Base-by-base conservation (phyloP, 495 filamentous ascomycete species). In the Apodospora peruviana region DNA sequence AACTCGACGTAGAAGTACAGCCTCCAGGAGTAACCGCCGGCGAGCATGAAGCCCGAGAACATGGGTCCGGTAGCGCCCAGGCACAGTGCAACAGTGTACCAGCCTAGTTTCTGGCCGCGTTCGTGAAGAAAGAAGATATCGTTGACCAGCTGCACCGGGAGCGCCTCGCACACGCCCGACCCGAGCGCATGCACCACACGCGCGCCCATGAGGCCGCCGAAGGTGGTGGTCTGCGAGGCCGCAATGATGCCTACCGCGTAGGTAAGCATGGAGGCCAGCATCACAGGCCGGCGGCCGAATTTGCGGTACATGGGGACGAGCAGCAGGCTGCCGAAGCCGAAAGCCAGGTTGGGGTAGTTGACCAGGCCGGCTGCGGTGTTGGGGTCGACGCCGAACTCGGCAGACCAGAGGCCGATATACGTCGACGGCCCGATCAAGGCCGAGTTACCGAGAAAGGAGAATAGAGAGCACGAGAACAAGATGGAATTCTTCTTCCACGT, bases 111-210 rank as follows among this genome's bases (percentile, higher is more conserved):
- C 34, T 77, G 76, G 20, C 82, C 82, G 38, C 83, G 70, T 53
- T 85, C 81, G 56, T 86, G 80, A 1, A 85, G 61, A 65, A 85
- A 85, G 61, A 82, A 80, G 45, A 83, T 78, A 49, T 85, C 82
- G 11, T 80, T 74, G 47, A 85, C 85, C 19, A 86, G 71, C 46
- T 81, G 74, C 0, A 81, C 80, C 40, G 79, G 76, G 3, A 84
- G 67, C 1, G 80, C 83, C 64, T 85, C 73, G 23, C 71, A 69
- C 11, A 75, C 69, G 2, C 72, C 82, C 23, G 80, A 79, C 10
- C 79, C 82, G 45, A 86, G 71, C 1, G 78, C 79, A 53, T 83
- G 82, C 10, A 86, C 59, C 8, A 82, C 68, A 48, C 77, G 71
- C 22, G 79, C 77, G 1, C 76, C 80, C 79, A 85, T 83, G 45